Percentiles rank a stretch among this genome's conserved stretches.
Conservation (phyloP, 2,329 filamentous ascomycete genomes). For the Trichoderma atroviride region DNA sequence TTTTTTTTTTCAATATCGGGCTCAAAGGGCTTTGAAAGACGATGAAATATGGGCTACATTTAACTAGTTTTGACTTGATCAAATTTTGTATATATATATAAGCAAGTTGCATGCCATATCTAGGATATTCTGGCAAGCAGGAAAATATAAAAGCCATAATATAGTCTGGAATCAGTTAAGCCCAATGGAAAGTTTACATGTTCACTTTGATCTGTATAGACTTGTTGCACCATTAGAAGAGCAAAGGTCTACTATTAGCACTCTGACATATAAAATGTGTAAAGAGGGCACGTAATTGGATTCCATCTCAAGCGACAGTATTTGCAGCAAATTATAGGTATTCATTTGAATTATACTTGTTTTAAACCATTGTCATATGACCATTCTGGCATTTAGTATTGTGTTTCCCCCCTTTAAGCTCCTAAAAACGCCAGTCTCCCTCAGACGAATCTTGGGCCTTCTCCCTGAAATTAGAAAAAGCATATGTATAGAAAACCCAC, state of each 20-base stretch:
- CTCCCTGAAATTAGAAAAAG: not conserved
- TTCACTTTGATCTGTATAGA: not conserved
- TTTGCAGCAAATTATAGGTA: not conserved
- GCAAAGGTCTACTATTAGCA: not conserved
- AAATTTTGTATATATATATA: not conserved
- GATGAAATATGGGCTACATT: not conserved
- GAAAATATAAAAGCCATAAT: not conserved
- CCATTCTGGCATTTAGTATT: slow-evolving; percentile 9
- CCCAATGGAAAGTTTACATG: not conserved
- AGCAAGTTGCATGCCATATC: not conserved
- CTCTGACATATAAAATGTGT: not conserved
- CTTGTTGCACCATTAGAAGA: not conserved
- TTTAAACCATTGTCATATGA: slow-evolving; percentile 7
- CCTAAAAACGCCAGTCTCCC: slow-evolving; percentile 22
- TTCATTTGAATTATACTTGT: not conserved
- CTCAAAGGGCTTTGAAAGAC: not conserved
- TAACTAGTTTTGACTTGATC: not conserved
- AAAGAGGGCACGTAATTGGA: not conserved
- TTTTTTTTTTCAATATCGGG: not conserved
- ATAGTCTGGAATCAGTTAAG: not conserved
- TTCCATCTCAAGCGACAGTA: not conserved
- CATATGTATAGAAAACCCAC: not conserved
- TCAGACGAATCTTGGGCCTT: not conserved
- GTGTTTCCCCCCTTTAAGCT: not conserved
- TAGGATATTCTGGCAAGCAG: not conserved